Conservation (phyloP, 2,329 filamentous ascomycete species). For the Ceratocystis eucalypticola region DNA sequence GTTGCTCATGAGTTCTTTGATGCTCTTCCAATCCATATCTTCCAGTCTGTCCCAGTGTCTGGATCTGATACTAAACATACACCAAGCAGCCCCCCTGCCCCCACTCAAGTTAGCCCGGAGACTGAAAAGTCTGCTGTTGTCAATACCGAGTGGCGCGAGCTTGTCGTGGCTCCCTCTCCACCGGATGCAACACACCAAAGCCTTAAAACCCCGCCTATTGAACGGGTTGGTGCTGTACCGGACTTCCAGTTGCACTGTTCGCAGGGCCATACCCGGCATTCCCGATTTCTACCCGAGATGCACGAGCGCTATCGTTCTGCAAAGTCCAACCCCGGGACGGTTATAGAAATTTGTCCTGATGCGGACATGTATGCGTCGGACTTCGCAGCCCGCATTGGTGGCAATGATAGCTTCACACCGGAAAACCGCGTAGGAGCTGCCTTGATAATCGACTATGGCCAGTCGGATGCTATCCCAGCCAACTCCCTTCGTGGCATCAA, state of each 20-base stretch:
- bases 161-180: slow-evolving; percentile 59
- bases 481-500: slow-evolving; percentile 87
- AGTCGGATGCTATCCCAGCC: slow-evolving; percentile 55
- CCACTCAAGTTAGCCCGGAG: slow-evolving; percentile 27
- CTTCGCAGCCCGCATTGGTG: slow-evolving; percentile 75
- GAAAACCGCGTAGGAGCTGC: slow-evolving; percentile 51
- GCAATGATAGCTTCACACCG: slow-evolving; percentile 29
- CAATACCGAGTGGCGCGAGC: slow-evolving; percentile 57
- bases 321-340: slow-evolving; percentile 49
- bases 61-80: slow-evolving; percentile 31
- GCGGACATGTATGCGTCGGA: slow-evolving; percentile 65
- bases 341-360: slow-evolving; percentile 85
- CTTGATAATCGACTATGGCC: slow-evolving; percentile 88
- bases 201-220: slow-evolving; percentile 40
- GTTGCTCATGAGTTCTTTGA: slow-evolving; percentile 98
- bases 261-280: slow-evolving; percentile 63
- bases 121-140: slow-evolving; percentile 25
- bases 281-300: slow-evolving; percentile 68
- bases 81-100: background rate
- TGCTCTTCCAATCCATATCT: slow-evolving; percentile 88
- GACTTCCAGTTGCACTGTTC: slow-evolving; percentile 83
- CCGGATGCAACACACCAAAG: slow-evolving; percentile 39
- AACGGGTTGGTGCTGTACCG: slow-evolving; percentile 42
- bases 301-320: slow-evolving; percentile 68
- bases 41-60: slow-evolving; percentile 54